Percentiles rank a stretch among this genome's conserved stretches.
Evolutionary conservation across 192 early-diverging fungal species (phyloP).

Genomic region (Mortierella hygrophila): DNA sequence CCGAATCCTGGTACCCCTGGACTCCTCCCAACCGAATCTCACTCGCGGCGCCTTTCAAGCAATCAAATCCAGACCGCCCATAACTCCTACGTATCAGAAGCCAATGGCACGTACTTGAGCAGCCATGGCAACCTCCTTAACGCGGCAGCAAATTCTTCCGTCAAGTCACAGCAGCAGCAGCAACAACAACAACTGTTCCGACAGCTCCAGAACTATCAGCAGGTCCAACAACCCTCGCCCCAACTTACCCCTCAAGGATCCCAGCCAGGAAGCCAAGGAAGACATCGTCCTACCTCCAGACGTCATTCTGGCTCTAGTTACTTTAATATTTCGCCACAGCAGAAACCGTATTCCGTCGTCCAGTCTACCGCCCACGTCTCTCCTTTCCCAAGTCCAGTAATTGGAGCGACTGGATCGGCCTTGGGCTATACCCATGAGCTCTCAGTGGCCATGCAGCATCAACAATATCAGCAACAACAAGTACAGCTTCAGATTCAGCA

Average conservation of each 20-base stretch:
- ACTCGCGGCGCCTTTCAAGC: not conserved
- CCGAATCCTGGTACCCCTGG: not conserved
- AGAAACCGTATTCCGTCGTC: not conserved
- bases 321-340: slow-evolving; percentile 22
- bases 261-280: not conserved
- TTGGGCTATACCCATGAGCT: slow-evolving; percentile 20
- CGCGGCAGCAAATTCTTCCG: slow-evolving; percentile 14
- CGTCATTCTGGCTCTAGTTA: slow-evolving; percentile 26
- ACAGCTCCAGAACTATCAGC: not conserved
- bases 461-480: slow-evolving; percentile 42
- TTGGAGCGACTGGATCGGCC: slow-evolving; percentile 12
- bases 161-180: slow-evolving; percentile 7
- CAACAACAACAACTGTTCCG: slow-evolving; percentile 5
- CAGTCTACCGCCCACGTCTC: slow-evolving; percentile 8
- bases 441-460: slow-evolving; percentile 37
- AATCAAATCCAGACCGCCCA: not conserved
- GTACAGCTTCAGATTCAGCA: slow-evolving; percentile 35
- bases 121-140: slow-evolving; percentile 29
- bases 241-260: slow-evolving; percentile 13
- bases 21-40: not conserved
- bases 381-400: slow-evolving; percentile 26
- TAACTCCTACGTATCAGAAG: slow-evolving; percentile 6
- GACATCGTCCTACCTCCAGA: slow-evolving; percentile 4
- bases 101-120: not conserved
- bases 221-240: slow-evolving; percentile 13